Evolutionary conservation across 768 basidiomycete genomes (phyloP), one percentile per base, ranked within the genome.

Genomic region (Paxillus rubicundulus): DNA sequence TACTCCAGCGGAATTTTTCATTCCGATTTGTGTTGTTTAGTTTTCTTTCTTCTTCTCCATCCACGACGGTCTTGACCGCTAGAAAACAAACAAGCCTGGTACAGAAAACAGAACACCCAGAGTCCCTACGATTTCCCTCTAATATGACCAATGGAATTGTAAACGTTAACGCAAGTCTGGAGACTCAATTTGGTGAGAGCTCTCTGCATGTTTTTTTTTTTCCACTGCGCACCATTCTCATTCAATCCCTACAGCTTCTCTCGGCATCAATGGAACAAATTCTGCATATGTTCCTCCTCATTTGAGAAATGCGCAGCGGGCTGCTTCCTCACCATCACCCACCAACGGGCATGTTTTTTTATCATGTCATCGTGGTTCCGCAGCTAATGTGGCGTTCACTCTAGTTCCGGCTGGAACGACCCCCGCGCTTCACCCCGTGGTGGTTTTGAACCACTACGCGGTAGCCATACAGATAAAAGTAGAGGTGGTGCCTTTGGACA

Each of bases 101-200:
- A 53, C 58, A 61, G 49, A 54, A 63, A 48, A 54, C 68, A 64
- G 62, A 60, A 61, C 54, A 55, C 55, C 40, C 50, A 13, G 36
- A 59, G 63, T 72, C 72, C 67, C 58, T 66, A 30, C 30, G 30
- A 30, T 65, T 67, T 63, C 59, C 50, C 56, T 67, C 70, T 77
- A 80, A 86, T 89, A 91, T 91, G 89, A 85, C 87, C 77, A 90
- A 90, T 91, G 89, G 87, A 82, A 82, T 83, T 79, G 82, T 89
- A 87, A 89, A 90, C 75, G 84, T 79, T 70, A 75, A 73, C 66
- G 71, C 79, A 71, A 84, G 80, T 74, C 75, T 90, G 65, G 88
- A 91, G 79, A 76, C 77, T 69, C 79, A 84, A 70, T 87, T 92
- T 70, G 80, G 89, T 88, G 58, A 59, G 82, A 75, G 45, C 38